phyloP scores from a whole-genome alignment of 768 basidiomycete species.

The Leccinum pellstonianum region DNA sequence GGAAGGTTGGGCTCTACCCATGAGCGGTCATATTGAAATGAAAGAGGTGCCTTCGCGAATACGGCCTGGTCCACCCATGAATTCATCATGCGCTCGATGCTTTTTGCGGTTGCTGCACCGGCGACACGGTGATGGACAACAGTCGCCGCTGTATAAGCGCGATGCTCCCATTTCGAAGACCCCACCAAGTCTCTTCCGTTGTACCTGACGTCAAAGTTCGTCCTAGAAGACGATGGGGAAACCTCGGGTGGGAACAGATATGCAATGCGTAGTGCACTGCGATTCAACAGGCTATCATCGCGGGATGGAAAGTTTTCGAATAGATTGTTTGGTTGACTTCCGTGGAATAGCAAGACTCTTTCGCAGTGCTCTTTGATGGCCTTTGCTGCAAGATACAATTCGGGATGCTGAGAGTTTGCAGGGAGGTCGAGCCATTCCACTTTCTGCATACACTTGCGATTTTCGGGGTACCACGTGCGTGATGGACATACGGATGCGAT shows the following conservation, averaged over 20 bases:
- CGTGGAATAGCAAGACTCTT: slow-evolving; percentile 14
- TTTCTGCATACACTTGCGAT: slow-evolving; percentile 40
- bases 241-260: slow-evolving; percentile 15
- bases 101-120: background rate
- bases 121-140: background rate
- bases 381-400: slow-evolving; percentile 22
- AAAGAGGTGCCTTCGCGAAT: background rate
- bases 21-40: slow-evolving; percentile 25
- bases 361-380: slow-evolving; percentile 32
- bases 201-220: slow-evolving; percentile 11
- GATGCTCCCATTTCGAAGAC: slow-evolving; percentile 8
- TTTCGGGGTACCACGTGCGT: slow-evolving; percentile 38
- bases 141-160: slow-evolving; percentile 18
- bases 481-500: slow-evolving; percentile 37
- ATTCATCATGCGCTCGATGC: slow-evolving; percentile 9
- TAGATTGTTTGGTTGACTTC: background rate
- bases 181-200: slow-evolving; percentile 9
- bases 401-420: slow-evolving; percentile 32
- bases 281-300: slow-evolving; percentile 15
- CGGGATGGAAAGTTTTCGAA: slow-evolving; percentile 8
- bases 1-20: slow-evolving; percentile 29
- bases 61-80: slow-evolving; percentile 4
- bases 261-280: slow-evolving; percentile 17
- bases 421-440: slow-evolving; percentile 32
- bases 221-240: background rate